Conservation (phyloP, 148 eudicot genomes). For the Fallopia convolvulus region DNA sequence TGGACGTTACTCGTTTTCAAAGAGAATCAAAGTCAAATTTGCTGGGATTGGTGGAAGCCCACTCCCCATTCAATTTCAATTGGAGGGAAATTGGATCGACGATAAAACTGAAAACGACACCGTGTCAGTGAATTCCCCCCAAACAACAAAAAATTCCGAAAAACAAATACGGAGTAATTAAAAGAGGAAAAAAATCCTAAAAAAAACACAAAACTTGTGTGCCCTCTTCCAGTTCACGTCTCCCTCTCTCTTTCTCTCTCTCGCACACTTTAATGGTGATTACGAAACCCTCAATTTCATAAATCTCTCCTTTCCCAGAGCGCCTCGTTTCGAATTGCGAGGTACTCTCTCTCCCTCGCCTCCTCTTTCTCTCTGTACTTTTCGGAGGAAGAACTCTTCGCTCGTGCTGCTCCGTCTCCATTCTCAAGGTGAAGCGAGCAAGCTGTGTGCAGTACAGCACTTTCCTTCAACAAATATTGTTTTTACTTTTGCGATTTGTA, state of each 20-base stretch:
- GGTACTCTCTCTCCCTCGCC: not conserved
- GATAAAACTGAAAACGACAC: not conserved
- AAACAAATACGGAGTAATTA: not conserved
- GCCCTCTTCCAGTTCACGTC: not conserved
- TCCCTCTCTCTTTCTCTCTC: not conserved
- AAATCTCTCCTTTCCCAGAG: not conserved
- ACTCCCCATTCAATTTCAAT: not conserved
- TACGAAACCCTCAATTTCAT: not conserved
- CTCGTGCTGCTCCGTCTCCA: not conserved
- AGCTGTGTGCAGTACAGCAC: not conserved
- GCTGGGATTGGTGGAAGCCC: not conserved
- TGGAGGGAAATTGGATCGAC: not conserved
- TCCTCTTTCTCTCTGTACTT: not conserved
- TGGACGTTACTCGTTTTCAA: not conserved
- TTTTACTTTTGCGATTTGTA: not conserved
- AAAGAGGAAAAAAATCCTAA: not conserved
- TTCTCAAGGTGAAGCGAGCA: not conserved
- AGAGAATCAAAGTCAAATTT: not conserved
- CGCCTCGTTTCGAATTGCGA: not conserved
- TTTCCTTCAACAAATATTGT: no score
- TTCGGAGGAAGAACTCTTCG: not conserved
- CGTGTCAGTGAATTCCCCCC: not conserved
- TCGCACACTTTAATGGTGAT: not conserved
- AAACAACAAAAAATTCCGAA: not conserved
- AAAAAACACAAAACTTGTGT: conserved; percentile 1